Evolutionary conservation across 257 asterid species (phyloP).

Genomic region (Jasminum sambac): DNA sequence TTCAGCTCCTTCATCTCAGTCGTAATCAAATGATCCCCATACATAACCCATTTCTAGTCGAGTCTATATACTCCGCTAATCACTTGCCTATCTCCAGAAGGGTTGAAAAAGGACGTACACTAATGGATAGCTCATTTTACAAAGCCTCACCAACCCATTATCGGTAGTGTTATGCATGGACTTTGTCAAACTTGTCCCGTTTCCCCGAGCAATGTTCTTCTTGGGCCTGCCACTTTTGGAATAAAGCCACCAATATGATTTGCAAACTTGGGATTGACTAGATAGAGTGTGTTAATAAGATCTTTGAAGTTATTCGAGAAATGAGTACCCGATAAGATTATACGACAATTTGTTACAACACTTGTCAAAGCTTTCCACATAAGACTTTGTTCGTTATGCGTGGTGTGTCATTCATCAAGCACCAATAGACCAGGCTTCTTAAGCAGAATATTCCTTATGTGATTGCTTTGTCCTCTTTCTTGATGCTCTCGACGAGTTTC

Average conservation of each 20-base stretch:
- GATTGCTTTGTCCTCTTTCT: conserved; percentile 8
- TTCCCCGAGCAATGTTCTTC: conserved; percentile 10
- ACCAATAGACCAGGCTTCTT: conserved; percentile 59
- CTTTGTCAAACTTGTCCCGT: conserved; percentile 39
- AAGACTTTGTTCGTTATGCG: conserved; percentile 63
- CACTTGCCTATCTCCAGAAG: conserved; percentile 61
- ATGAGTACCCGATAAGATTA: conserved; percentile 83
- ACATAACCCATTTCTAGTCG: conserved; percentile 50
- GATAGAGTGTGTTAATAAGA: conserved; percentile 60
- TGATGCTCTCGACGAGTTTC: conserved; percentile 36
- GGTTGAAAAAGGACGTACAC: conserved; percentile 77
- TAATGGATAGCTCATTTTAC: conserved; percentile 48
- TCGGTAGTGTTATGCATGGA: conserved; percentile 30
- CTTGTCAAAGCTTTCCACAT: conserved; percentile 56
- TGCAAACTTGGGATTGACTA: conserved; percentile 56
- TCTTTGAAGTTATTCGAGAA: conserved; percentile 70
- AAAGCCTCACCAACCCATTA: conserved; percentile 34
- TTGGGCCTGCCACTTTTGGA: not conserved
- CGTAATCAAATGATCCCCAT: conserved; percentile 50
- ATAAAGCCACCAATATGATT: conserved; percentile 10
- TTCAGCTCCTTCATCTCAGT: conserved; percentile 40
- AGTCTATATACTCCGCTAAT: conserved; percentile 56
- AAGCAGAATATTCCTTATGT: conserved; percentile 44
- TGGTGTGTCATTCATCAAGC: conserved; percentile 89
- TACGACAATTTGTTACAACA: conserved; percentile 50